phyloP scores from a whole-genome alignment of 768 basidiomycete genomes.

The Ramaria sp. region DNA sequence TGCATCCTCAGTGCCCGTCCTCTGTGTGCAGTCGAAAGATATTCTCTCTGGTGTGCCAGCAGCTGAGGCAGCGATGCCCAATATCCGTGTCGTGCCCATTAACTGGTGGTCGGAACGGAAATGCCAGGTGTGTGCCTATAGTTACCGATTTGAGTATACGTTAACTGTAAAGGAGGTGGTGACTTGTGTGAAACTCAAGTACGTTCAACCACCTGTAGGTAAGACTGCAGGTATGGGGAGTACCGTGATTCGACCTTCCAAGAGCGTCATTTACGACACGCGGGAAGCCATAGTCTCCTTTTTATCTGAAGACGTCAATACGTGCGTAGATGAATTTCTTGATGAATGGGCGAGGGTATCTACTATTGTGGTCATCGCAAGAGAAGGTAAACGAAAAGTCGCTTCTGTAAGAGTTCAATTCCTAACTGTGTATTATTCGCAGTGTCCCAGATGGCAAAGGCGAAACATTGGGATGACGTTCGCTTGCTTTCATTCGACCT shows the following conservation, averaged over 20 bases:
- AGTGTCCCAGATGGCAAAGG: slow-evolving; percentile 80
- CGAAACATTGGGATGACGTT: slow-evolving; percentile 62
- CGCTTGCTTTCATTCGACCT: slow-evolving; percentile 83
- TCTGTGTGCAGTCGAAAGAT: slow-evolving; percentile 74
- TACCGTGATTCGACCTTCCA: slow-evolving; percentile 69
- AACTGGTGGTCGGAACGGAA: slow-evolving; percentile 87
- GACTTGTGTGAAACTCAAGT: slow-evolving; percentile 84
- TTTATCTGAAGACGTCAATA: slow-evolving; percentile 75
- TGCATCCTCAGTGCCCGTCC: slow-evolving; percentile 66
- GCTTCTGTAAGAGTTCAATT: neutral
- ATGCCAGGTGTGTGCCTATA: slow-evolving; percentile 32
- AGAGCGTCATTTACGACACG: slow-evolving; percentile 84
- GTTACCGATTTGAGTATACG: neutral
- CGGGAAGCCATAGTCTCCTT: slow-evolving; percentile 84
- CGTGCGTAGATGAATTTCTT: slow-evolving; percentile 81
- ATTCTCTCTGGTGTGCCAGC: slow-evolving; percentile 78
- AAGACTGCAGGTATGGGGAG: slow-evolving; percentile 47
- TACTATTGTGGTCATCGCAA: slow-evolving; percentile 88
- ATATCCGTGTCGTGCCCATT: slow-evolving; percentile 78
- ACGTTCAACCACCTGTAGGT: slow-evolving; percentile 78
- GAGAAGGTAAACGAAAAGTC: slow-evolving; percentile 50
- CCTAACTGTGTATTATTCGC: slow-evolving; percentile 3
- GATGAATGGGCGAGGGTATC: slow-evolving; percentile 91
- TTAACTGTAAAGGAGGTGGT: slow-evolving; percentile 44
- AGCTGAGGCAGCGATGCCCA: slow-evolving; percentile 87